Evolutionary conservation across 306 rosid species (phyloP), one percentile per base, ranked within the genome.

Genomic region (Albizia julibrissin): DNA sequence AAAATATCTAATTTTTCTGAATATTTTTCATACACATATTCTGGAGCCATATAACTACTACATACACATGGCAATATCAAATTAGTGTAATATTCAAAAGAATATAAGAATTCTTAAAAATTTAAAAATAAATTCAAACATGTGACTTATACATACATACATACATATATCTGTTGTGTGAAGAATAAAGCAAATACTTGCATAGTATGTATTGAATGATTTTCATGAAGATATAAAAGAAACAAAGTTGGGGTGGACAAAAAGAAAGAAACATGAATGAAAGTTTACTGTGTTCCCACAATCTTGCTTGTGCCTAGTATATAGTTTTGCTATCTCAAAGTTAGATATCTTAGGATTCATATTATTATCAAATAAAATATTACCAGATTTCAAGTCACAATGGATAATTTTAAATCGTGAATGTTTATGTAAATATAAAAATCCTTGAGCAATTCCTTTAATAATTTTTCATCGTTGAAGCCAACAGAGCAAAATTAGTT

Each of bases 1-100:
- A 70, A 90, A 1, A 87, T 82, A 69, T 91, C 89, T 0, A 83
- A 89, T 19, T 91, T 89, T 6, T 68, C 64, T 0, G 88, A 91
- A 50, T 84, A 91, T 26, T 82, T 56, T 15, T 88, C 89, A 15
- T 59, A 43, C 79, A 85, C 86, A 68, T 84, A 86, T 15, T 86
- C 82, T 0, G 82, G 88, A 67, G 90, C 54, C 74, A 90, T 88
- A 29, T 88, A 86, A 21, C 89, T 87, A 31, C 84, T 86, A 43
- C 1, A 19, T 14, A 4, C 0, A 24, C 3, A 26, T 1, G 4
- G 26, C 0, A 22, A 49, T 49, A 16, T 49, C 56, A 49, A 4
- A 49, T 49, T 16, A 49, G 56, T 16, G 15, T 14, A 49, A 14
- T 22, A 58, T 58, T n/a, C 27, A n/a, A n/a, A 58, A 58, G 0